These are phyloP conservation scores for Agrocybe pediades DNA, from an alignment of 768 basidiomycete species.

Conservation along the genomic window DNA sequence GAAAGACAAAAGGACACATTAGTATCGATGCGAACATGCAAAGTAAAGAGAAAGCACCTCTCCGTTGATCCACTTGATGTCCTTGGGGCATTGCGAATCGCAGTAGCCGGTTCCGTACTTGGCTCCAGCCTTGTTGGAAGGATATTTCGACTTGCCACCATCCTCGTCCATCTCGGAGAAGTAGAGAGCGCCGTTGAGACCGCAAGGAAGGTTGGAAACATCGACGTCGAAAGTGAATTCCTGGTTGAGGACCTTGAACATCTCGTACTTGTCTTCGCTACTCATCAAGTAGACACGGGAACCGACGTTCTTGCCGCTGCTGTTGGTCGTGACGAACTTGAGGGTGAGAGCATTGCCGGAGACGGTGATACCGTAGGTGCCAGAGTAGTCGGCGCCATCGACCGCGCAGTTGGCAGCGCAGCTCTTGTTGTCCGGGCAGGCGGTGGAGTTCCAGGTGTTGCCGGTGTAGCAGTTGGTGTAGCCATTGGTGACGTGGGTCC, in stretches of 20 bases:
- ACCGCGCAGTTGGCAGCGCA: conserved; percentile 12
- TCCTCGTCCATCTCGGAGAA: conserved; percentile 3
- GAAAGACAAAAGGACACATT: background rate
- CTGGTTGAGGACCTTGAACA: conserved; percentile 10
- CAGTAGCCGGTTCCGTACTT: conserved; percentile 2
- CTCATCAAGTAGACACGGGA: conserved; percentile 10
- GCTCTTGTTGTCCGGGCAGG: conserved; percentile 2
- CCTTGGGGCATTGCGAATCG: conserved; percentile 1
- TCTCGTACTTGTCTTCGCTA: conserved; percentile 10
- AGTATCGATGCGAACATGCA: background rate
- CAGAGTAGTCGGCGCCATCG: conserved; percentile 9
- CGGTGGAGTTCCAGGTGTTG: conserved; percentile 7
- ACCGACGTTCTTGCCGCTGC: conserved; percentile 5
- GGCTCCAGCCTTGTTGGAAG: conserved; percentile 11
- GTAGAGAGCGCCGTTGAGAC: conserved; percentile 5
- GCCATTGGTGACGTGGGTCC: conserved; percentile 7
- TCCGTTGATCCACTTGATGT: conserved; percentile 4
- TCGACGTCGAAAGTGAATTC: conserved; percentile 13
- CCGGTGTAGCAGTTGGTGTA: conserved; percentile 14
- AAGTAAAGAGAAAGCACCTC: background rate
- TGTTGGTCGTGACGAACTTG: conserved; percentile 7
- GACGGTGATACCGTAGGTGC: conserved; percentile 11
- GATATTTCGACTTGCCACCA: conserved; percentile 5
- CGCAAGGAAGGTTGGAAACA: conserved; percentile 4
- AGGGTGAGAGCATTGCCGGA: conserved; percentile 7